Base-by-base conservation (phyloP, 768 basidiomycete species). In the Amanita fuliginea region DNA sequence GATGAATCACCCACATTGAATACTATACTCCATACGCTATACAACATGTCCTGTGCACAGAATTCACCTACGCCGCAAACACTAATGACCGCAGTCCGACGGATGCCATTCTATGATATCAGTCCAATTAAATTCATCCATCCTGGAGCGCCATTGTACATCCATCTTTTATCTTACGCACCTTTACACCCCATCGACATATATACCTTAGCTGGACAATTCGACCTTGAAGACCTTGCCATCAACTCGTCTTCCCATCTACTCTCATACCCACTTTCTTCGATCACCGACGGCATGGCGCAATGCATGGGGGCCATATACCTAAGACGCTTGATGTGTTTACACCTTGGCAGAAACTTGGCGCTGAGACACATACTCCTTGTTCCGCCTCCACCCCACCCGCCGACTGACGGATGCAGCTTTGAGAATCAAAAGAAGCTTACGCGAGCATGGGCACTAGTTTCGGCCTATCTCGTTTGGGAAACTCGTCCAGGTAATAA, bases 11-110 rank as follows among this genome's bases (percentile, higher is more conserved):
- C 55, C 1, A 62, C 74, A 4, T 62, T 83, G 53, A 81, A 81
- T 52, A 59, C 82, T 50, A 59, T 83, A 16, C 59, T 83, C 22
- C 80, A 83, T 54, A 60, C 69, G 14, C 54, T 80, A 10, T 81
- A 81, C 56, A 62, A 69, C 46, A 64, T 71, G 39, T 67, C 77
- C 5, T 75, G 72, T 52, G 63, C 70, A n/a, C 70, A 74, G 22
- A 77, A 76, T 59, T 67, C 70, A 4, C 78, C 80, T 4, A 56
- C 70, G 4, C 66, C 77, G 32, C 69, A 75, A 30, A 69, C 70
- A 5, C 62, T 83, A 36, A 56, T 67, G 22, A 55, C 62, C 3
- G 73, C 78, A 8, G 64, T 81, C 21, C 65, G 68, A 51, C 60
- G 62, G 11, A 61, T 67, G 60, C 55, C 60, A 2, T 9, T 33